These are phyloP conservation scores for Auriscalpium microsporum DNA, from an alignment of 768 basidiomycete genomes.

Conservation along the genomic window DNA sequence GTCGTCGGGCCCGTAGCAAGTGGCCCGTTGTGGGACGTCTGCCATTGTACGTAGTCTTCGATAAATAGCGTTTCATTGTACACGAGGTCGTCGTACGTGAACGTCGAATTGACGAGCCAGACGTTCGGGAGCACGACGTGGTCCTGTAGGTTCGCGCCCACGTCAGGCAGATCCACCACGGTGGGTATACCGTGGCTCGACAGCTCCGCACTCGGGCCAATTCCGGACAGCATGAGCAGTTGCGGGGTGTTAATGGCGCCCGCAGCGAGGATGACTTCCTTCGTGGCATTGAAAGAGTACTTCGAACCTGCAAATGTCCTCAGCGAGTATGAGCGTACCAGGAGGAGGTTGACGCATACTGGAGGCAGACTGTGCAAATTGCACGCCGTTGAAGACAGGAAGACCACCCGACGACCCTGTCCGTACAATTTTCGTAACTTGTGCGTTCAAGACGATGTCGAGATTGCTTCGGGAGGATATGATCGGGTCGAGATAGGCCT, in stretches of 20 bases:
- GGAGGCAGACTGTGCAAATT: neutral
- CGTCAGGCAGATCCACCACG: neutral
- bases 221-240: constrained; percentile 1
- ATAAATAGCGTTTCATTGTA: neutral
- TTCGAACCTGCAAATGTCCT: neutral
- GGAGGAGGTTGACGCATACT: neutral
- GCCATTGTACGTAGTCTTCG: neutral
- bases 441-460: constrained; percentile 1
- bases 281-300: neutral
- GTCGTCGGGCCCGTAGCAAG: neutral
- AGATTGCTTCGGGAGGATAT: neutral
- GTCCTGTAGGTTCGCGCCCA: constrained; percentile 1
- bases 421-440: neutral
- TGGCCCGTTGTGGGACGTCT: neutral
- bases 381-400: constrained; percentile 1
- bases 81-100: neutral
- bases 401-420: neutral
- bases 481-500: neutral
- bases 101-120: neutral
- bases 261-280: constrained; percentile 1
- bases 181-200: neutral
- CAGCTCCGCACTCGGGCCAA: neutral
- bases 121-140: neutral
- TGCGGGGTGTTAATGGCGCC: constrained; percentile 1
- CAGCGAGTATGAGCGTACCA: neutral